These are phyloP conservation scores for Rugonectria rugulosa DNA, from an alignment of 2,329 filamentous ascomycete genomes.

Conservation along the genomic window DNA sequence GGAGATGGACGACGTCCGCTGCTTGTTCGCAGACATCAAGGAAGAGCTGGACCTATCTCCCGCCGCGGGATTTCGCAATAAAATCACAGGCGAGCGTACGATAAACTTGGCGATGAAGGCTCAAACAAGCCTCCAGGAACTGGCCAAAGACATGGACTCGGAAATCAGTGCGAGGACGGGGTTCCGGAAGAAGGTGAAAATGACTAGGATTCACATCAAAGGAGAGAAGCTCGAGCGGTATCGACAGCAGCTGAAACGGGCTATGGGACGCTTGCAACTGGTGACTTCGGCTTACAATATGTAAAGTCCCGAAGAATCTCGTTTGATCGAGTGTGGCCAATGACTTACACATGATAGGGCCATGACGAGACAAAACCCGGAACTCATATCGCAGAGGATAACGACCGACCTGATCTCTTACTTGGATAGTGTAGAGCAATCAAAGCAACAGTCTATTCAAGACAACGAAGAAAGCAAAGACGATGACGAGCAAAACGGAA, in stretches of 20 bases:
- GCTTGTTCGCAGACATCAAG: conserved; percentile 27
- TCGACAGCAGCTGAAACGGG: conserved; percentile 22
- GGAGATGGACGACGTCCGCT: conserved; percentile 22
- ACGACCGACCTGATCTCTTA: conserved; percentile 17
- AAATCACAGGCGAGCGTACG: conserved; percentile 4
- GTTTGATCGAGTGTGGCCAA: too few relatives aligned
- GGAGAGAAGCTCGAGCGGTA: conserved; percentile 29
- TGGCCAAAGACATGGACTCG: conserved; percentile 25
- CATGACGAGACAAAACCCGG: conserved; percentile 24
- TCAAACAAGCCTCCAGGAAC: conserved; percentile 17
- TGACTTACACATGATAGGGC: conserved; percentile 21
- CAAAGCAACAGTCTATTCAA: neutral
- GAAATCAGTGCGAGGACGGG: conserved; percentile 23
- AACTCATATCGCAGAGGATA: conserved; percentile 19
- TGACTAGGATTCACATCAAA: conserved; percentile 29
- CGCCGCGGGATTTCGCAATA: conserved; percentile 7
- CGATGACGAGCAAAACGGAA: neutral
- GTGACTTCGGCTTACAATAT: conserved; percentile 28
- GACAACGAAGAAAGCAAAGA: neutral
- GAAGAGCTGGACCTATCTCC: conserved; percentile 21
- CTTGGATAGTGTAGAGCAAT: neutral
- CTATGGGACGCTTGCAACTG: conserved; percentile 25
- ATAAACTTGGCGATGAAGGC: conserved; percentile 21
- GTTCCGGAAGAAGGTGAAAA: conserved; percentile 24
- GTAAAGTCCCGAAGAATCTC: conserved; percentile 19